Evolutionary conservation across 169 alveolate species (phyloP), one percentile per base, ranked within the genome.

Genomic region (Cryptosporidium muris): DNA sequence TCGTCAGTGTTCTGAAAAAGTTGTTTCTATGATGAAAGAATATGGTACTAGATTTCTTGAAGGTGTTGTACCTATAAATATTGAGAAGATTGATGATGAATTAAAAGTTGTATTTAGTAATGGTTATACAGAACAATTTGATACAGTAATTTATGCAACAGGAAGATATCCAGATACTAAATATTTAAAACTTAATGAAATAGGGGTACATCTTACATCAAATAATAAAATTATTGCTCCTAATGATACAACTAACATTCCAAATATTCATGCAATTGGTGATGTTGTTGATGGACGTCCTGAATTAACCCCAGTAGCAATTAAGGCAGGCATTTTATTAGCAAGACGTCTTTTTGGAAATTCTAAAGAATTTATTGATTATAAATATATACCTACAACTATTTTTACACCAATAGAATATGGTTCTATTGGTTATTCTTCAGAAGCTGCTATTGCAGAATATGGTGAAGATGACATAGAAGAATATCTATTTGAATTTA

Each of bases 401-500:
- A 97, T 98, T 7, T 98, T 95, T 92, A 96, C 99, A 45, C 99
- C 99, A n/a, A 68, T 95, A 40, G 99, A 98, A 85, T 98, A 97
- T 89, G 98, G 98, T 7, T 90, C 94, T 48, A 92, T 95, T 82
- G 99, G 99, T 0, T 92, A 92, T 51, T 89, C 97, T 47, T 99
- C 97, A 89, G 99, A 97, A 90, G 96, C 92, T 40, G 99, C 99
- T 2, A 91, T 88, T 14, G 91, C 92, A 40, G 9, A 89, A 85
- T 88, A 85, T 80, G 88, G 93, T n/a, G 67, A 74, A 60, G 91
- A 91, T 37, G 80, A 94, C 66, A 90, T 96, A 12, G 95, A 94
- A 65, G 93, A 93, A 16, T 96, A 91, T 82, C 96, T 96, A 80
- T 89, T 95, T 36, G 95, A 93, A 63, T 95, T 95, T 80, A 92